Evolutionary conservation across 768 basidiomycete species (phyloP).

Genomic region (Leccinum variicolor): DNA sequence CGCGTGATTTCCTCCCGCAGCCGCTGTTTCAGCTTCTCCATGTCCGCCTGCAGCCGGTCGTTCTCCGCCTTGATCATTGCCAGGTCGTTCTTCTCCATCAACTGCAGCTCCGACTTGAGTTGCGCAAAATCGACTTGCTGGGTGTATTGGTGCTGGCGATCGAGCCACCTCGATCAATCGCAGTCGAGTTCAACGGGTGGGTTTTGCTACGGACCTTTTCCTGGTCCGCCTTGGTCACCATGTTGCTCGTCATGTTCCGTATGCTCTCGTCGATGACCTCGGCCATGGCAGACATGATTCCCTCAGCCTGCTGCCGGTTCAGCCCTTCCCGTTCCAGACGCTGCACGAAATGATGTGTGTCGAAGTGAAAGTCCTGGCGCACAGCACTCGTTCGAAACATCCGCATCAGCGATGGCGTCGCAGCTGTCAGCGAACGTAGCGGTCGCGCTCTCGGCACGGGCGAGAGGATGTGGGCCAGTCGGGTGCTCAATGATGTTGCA

Average conservation of each 20-base stretch:
- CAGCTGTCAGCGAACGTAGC: constrained; percentile 1
- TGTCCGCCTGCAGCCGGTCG: constrained; percentile 85
- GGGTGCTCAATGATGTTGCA: constrained; percentile 1
- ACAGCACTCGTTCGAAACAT: constrained; percentile 30
- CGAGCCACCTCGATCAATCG: constrained; percentile 3
- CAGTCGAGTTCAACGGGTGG: not conserved
- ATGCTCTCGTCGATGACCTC: constrained; percentile 98
- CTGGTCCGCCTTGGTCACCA: constrained; percentile 95
- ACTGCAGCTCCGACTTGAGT: constrained; percentile 92
- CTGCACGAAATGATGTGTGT: constrained; percentile 93
- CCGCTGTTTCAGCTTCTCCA: constrained; percentile 93
- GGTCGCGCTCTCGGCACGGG: not conserved
- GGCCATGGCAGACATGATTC: constrained; percentile 95
- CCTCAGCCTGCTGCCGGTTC: constrained; percentile 89
- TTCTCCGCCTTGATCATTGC: constrained; percentile 95
- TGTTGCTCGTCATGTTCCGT: constrained; percentile 90
- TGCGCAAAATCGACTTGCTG: constrained; percentile 97
- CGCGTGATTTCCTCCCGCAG: constrained; percentile 88
- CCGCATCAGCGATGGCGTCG: constrained; percentile 3
- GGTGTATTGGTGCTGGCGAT: constrained; percentile 76
- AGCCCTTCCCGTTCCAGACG: constrained; percentile 86
- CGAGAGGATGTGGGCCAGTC: constrained; percentile 4
- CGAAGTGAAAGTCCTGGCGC: constrained; percentile 72
- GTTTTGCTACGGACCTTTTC: constrained; percentile 70
- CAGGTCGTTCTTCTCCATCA: constrained; percentile 96